Conservation (phyloP, 2,329 filamentous ascomycete genomes). For the Alternaria triticina region DNA sequence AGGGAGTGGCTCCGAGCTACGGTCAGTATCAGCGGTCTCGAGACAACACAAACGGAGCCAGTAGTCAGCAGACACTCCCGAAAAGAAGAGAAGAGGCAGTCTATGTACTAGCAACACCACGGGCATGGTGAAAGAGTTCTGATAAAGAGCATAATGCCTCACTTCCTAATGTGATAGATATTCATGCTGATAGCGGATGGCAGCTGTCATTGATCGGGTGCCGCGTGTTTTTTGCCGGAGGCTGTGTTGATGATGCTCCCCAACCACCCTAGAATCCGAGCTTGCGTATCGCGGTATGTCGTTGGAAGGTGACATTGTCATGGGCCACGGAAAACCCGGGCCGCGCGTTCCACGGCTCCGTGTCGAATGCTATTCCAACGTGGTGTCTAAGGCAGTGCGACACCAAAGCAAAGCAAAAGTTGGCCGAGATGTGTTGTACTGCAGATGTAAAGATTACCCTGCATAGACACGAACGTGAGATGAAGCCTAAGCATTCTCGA, state of each 20-base stretch:
- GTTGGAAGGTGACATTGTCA: not conserved
- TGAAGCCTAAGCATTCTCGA: not conserved
- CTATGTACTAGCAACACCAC: not conserved
- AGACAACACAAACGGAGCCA: not conserved
- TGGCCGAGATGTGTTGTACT: not conserved
- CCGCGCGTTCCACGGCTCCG: not conserved
- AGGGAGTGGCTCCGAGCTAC: not conserved
- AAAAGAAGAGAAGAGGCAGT: not conserved
- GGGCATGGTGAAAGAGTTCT: not conserved
- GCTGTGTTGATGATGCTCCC: not conserved
- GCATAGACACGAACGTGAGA: not conserved
- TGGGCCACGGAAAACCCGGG: not conserved
- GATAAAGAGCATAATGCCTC: not conserved
- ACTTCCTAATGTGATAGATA: not conserved
- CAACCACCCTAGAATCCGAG: not conserved
- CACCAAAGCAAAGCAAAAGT: not conserved
- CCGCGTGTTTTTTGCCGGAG: not conserved
- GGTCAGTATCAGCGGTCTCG: not conserved
- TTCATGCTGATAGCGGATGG: not conserved
- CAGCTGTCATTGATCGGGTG: not conserved
- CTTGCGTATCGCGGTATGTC: not conserved
- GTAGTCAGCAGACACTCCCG: not conserved
- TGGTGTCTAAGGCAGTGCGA: not conserved
- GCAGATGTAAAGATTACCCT: not conserved
- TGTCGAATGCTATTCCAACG: not conserved